Evolutionary conservation across 768 basidiomycete genomes (phyloP), one percentile per base, ranked within the genome.

Genomic region (Lentinula raphanica): DNA sequence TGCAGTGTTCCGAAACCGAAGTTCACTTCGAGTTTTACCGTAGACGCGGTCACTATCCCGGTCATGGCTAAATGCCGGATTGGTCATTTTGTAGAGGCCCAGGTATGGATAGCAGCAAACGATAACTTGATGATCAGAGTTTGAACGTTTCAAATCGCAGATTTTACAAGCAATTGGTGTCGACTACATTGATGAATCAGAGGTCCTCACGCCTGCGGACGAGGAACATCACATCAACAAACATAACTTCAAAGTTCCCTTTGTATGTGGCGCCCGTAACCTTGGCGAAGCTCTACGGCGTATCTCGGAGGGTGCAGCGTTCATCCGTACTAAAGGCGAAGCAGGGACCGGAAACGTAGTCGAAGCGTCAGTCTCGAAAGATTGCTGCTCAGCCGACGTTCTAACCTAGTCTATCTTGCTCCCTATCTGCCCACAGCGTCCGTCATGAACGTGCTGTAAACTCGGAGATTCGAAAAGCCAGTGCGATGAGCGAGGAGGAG

Each of bases 241-340:
- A 73, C 93, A 97, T 75, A 79, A 81, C 40, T 98, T 88, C 83
- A 97, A 97, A 70, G 81, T 94, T 13, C 94, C 94, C 11, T 96
- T 98, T 66, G 97, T 99, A 2, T 98, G 95, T 64, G 97, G 97
- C 58, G 92, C 93, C 58, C 88, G 92, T 56, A 88, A 96, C 71
- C 84, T 99, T 29, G 97, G 97, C 55, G 95, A 98, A 73, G 97
- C 97, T 3, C 80, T 99, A 5, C 87, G 97, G 39, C 86, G 97
- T 61, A 97, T 99, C 65, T 92, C 91, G 23, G 97, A 99, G 71
- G 97, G 97, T 46, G 96, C 96, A 1, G 93, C 97, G 0, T 94
- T 98, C 82, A 94, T 99, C 74, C 93, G 97, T 64, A 98, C 96
- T 59, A 99, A 98, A 75, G 96, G 94, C 56, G 89, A 92, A 71